Evolutionary conservation across 768 basidiomycete genomes (phyloP).

Genomic region (Phylloporus rhodoxanthus): DNA sequence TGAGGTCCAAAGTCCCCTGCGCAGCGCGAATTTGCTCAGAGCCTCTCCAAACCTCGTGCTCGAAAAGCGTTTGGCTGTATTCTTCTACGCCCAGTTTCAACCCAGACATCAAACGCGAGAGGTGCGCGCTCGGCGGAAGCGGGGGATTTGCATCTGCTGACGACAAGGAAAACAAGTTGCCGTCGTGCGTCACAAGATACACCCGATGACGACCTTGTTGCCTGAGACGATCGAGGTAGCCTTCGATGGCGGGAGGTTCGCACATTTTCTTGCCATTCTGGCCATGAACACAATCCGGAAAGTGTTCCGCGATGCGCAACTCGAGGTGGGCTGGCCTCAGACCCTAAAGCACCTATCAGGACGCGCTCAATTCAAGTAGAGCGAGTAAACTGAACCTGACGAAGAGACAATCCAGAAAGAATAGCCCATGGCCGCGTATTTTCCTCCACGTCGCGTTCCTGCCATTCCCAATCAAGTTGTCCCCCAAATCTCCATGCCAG

Average conservation of each 20-base stretch:
- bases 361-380: constrained; percentile 3
- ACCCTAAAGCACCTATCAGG: constrained; percentile 28
- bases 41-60: constrained; percentile 57
- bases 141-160: constrained; percentile 59
- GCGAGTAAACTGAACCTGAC: constrained; percentile 45
- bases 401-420: constrained; percentile 68
- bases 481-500: constrained; percentile 75
- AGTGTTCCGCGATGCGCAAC: constrained; percentile 69
- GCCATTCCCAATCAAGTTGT: constrained; percentile 83
- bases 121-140: constrained; percentile 51
- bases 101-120: constrained; percentile 27
- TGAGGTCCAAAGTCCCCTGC: constrained; percentile 66
- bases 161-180: constrained; percentile 59
- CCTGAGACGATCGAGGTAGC: constrained; percentile 71
- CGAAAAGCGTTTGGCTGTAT: constrained; percentile 35
- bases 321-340: constrained; percentile 54
- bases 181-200: constrained; percentile 70
- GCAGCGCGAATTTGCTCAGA: constrained; percentile 57
- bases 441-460: constrained; percentile 60
- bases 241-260: constrained; percentile 82
- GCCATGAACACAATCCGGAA: constrained; percentile 41
- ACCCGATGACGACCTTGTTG: constrained; percentile 52
- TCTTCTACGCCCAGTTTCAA: constrained; percentile 25
- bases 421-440: constrained; percentile 63
- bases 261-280: constrained; percentile 41